Percentiles rank a stretch among this genome's conserved stretches.
Conservation (phyloP, 768 basidiomycete species). For the Mycena haematopus region DNA sequence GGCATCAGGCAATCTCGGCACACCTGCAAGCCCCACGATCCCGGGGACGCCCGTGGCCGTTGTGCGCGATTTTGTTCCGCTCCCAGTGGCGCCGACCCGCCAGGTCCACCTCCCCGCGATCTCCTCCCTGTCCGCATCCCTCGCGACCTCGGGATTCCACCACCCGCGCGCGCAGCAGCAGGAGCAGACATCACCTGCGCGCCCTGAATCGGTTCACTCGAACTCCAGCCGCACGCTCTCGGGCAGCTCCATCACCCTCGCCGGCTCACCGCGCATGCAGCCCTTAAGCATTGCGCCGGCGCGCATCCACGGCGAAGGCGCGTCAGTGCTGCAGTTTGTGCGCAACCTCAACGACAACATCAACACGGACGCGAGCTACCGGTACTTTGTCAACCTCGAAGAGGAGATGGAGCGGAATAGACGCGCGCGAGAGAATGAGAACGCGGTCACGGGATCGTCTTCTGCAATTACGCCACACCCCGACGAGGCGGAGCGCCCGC, state of each 20-base stretch:
- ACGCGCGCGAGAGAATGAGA: conserved; percentile 34
- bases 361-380: conserved; percentile 54
- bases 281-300: conserved; percentile 25
- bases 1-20: conserved; percentile 28
- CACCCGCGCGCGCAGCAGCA: conserved; percentile 47
- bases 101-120: conserved; percentile 46
- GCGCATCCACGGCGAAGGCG: conserved; percentile 33
- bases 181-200: conserved; percentile 29
- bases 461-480: conserved; percentile 5
- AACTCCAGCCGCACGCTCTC: conserved; percentile 22
- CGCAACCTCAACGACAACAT: conserved; percentile 47
- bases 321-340: conserved; percentile 48
- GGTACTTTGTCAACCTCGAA: conserved; percentile 50
- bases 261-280: conserved; percentile 21
- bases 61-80: conserved; percentile 66
- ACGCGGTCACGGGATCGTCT: conserved; percentile 3
- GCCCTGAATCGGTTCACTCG: conserved; percentile 24
- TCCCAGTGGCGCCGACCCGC: conserved; percentile 45
- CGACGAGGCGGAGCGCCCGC: conserved; percentile 1
- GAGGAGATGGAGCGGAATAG: conserved; percentile 46
- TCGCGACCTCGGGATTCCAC: conserved; percentile 65
- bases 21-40: conserved; percentile 35
- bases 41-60: conserved; percentile 43
- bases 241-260: conserved; percentile 41
- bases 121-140: conserved; percentile 76